Evolutionary conservation across 1,284 basidiomycete species (phyloP).

Genomic region (Abortiporus biennis): DNA sequence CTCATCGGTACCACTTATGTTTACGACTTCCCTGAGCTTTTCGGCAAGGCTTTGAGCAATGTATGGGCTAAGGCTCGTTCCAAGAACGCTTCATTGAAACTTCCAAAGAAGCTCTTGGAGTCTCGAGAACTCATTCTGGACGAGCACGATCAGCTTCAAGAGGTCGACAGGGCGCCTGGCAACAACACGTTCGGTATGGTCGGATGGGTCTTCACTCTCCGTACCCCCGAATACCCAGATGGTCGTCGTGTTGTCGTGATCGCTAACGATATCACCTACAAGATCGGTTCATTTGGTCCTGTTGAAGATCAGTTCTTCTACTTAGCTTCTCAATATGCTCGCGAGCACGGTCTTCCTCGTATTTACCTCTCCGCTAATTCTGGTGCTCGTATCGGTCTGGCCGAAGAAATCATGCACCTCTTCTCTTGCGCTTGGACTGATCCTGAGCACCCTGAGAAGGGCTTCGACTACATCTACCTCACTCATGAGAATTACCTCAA

Average conservation of each 20-base stretch:
- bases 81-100: conserved; percentile 58
- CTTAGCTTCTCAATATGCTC: conserved; percentile 91
- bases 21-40: conserved; percentile 98
- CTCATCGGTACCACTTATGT: conserved; percentile 97
- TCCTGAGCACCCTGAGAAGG: conserved; percentile 82
- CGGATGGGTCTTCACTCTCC: conserved; percentile 92
- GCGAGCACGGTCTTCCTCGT: conserved; percentile 82
- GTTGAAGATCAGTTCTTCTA: conserved; percentile 96
- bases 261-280: conserved; percentile 98
- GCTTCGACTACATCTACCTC: conserved; percentile 95
- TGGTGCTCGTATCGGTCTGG: conserved; percentile 93
- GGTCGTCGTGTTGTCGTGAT: conserved; percentile 89
- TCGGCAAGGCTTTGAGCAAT: conserved; percentile 94
- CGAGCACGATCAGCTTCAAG: conserved; percentile 85
- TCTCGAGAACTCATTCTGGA: conserved; percentile 92
- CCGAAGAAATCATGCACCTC: conserved; percentile 85
- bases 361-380: conserved; percentile 99
- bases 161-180: conserved; percentile 89
- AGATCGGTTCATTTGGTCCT: conserved; percentile 98
- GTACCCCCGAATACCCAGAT: conserved; percentile 89
- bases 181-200: conserved; percentile 98
- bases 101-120: conserved; percentile 77
- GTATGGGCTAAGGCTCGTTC: conserved; percentile 79
- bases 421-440: conserved; percentile 95
- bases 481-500: conserved; percentile 82